Evolutionary conservation across 768 basidiomycete genomes (phyloP), one percentile per base, ranked within the genome.

Genomic region (Sistotremastrum suecicum): DNA sequence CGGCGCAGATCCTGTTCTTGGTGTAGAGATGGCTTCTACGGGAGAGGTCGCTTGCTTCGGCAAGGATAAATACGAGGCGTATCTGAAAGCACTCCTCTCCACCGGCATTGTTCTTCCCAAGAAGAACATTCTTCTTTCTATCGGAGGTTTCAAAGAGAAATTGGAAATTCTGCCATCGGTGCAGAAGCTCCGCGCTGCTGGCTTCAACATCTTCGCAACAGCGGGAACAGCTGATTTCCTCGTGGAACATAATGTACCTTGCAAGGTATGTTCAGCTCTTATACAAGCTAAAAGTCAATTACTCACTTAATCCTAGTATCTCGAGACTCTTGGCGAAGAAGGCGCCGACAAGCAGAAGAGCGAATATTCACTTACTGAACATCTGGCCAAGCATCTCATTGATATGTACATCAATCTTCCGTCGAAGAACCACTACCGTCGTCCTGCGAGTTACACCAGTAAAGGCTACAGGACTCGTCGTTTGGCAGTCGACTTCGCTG

Each of bases 351-450:
- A 80, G 51, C 87, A 92, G 62, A 99, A 99, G 63, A 87, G 89
- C 3, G 95, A 98, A 60, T 99, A 97, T 62, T 98, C 95, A 0
- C 70, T 99, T 48, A 91, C 88, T 3, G 90, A 95, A 61, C 95
- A 99, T 67, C 68, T 99, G 50, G 88, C 87, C 34, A 94, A 94
- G 64, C 91, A 92, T 63, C 68, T 95, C 55, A 99, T 99, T 60
- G 95, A 99, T 65, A 86, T 98, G 79, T 99, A 97, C 63, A 94
- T 99, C 77, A 99, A 99, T 63, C 69, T 99, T 54, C 95, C 95
- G 2, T 97, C 94, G 37, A 95, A 90, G 68, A 98, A 99, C 63
- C 76, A 90, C 59, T 98, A 88, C 64, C 84, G 95, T 48, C 84
- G 95, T 12, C 95, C 95, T 5, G 92, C 95, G 9, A 92, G 82